Conservation (phyloP, 106 monocot species). For the Platanthera guangdongensis region DNA sequence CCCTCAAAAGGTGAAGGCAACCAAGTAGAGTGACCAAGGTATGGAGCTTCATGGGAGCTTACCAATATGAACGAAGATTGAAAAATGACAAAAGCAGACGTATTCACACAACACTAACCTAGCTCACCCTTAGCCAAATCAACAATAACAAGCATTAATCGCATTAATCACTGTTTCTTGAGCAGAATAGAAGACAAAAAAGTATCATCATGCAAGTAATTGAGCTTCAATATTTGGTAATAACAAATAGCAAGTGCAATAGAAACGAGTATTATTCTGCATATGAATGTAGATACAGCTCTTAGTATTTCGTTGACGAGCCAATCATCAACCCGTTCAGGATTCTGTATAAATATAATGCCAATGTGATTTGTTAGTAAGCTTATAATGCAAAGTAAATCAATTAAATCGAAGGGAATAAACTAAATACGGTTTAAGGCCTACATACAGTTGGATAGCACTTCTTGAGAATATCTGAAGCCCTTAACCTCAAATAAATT, state of each 20-base stretch:
- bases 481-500: constrained; percentile 48
- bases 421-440: neutral
- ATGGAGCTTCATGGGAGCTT: too few species aligned
- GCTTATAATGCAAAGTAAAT: neutral
- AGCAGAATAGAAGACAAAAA: neutral
- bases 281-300: constrained; percentile 68
- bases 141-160: neutral
- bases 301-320: constrained; percentile 72
- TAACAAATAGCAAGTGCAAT: neutral
- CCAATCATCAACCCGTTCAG: constrained; percentile 49
- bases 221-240: neutral
- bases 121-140: neutral
- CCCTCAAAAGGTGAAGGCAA: too few species aligned
- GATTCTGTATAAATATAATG: constrained; percentile 36
- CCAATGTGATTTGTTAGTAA: neutral
- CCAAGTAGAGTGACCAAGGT: too few species aligned
- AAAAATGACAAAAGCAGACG: neutral
- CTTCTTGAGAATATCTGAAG: constrained; percentile 38
- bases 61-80: too few species aligned
- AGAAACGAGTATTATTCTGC: neutral
- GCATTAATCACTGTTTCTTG: neutral
- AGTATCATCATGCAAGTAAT: neutral
- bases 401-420: neutral
- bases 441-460: constrained; percentile 71
- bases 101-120: neutral